Evolutionary conservation across 208 protist genomes (phyloP), one percentile per base, ranked within the genome.

Genomic region (Endotrypanum monterogeii): DNA sequence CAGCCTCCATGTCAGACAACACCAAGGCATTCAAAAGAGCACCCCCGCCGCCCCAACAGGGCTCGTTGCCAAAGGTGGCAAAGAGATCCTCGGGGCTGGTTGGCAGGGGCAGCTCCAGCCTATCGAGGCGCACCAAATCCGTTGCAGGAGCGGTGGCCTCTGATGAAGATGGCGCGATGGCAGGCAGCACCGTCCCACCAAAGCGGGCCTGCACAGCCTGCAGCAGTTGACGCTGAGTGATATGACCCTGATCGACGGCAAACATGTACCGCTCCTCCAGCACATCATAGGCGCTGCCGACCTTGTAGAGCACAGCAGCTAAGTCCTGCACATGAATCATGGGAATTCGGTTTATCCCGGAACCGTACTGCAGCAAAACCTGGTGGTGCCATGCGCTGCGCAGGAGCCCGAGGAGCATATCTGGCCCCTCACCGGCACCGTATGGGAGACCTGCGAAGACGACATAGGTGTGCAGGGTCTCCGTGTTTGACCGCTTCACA

Each of bases 321-420:
- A 98, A 81, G 79, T 99, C 97, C 52, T 92, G 76, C 4, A 98
- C 90, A 80, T 99, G 96, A 57, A 99, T 98, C 76, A 95, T 96
- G 18, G 97, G 94, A 35, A 99, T 76, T 35, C 86, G 74, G 74
- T 98, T 98, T 48, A 81, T 75, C 32, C 96, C 96, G 65, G 83
- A 61, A 14, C 94, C 90, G 71, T 94, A 96, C 44, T 89, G 81
- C 23, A 83, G 87, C 23, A 98, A 67, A 20, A 63, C 55, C 28
- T 84, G 65, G 60, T 95, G 84, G n/a, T 88, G 70, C 93, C 92
- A 98, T 18, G 93, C 97, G 12, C 79, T 56, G 52, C 89, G 88
- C 52, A 98, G 66, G 11, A 93, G 63, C 28, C 89, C 82, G 32
- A 82, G 76, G 54, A 93, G 83, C 60, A 76, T 62, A 7, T 78